These are phyloP conservation scores for Acanthamoeba lenticulata DNA, from an alignment of 208 protist species.

Conservation along the genomic window DNA sequence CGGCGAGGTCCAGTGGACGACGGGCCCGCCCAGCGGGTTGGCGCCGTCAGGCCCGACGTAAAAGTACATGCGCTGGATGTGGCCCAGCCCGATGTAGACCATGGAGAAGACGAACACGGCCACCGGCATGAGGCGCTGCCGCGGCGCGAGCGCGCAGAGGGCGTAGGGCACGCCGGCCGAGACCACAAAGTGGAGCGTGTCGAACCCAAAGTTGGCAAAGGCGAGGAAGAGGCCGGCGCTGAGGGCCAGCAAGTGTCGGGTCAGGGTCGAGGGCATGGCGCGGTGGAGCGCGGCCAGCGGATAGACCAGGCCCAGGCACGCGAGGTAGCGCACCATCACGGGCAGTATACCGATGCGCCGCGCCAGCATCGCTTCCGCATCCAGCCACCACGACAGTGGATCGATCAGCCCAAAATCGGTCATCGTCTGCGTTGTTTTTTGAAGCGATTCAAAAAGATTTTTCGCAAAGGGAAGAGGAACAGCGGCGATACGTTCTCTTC, in stretches of 20 bases:
- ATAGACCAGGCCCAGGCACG: slow-evolving; percentile 19
- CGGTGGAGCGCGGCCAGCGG: slow-evolving; percentile 8
- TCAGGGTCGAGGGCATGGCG: background rate
- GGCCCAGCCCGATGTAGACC: background rate
- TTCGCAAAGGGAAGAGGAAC: too few relatives aligned
- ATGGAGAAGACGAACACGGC: background rate
- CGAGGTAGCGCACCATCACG: slow-evolving; percentile 39
- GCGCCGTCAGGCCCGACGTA: slow-evolving; percentile 61
- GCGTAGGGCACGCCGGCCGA: background rate
- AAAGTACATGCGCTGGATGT: slow-evolving; percentile 76
- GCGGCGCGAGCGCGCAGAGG: background rate
- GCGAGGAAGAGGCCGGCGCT: background rate
- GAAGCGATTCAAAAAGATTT: too few relatives aligned
- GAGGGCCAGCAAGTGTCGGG: background rate
- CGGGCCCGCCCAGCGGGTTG: slow-evolving; percentile 83
- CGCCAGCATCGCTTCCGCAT: background rate
- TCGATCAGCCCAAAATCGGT: too few relatives aligned
- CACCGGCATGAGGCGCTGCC: slow-evolving; percentile 4
- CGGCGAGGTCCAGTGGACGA: slow-evolving; percentile 80
- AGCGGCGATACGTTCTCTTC: too few relatives aligned
- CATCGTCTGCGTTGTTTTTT: too few relatives aligned
- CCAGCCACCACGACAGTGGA: background rate
- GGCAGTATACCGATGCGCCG: background rate
- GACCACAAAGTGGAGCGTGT: slow-evolving; percentile 32
- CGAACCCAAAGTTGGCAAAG: background rate